Conservation (phyloP, 495 filamentous ascomycete species). For the Xylaria acuta region DNA sequence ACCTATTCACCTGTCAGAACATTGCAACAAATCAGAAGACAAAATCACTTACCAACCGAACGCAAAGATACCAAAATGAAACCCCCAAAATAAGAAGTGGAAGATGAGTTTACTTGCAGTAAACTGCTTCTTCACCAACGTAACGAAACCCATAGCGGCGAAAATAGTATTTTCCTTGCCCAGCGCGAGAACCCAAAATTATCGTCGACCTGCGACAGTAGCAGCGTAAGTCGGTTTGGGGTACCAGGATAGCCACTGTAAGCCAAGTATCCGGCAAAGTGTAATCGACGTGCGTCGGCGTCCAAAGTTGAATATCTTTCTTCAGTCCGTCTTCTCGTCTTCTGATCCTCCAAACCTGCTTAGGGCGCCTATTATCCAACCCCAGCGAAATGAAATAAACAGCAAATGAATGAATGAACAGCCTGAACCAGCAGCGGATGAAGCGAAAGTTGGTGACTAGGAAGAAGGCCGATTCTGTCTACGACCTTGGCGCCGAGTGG, state of each 20-base stretch:
- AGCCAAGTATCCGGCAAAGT: conserved; percentile 32
- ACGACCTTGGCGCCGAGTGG: conserved; percentile 41
- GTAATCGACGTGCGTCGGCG: conserved; percentile 25
- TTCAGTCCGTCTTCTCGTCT: conserved; percentile 25
- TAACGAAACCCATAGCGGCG: conserved; percentile 49
- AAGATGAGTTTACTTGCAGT: conserved; percentile 74
- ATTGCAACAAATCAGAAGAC: neutral
- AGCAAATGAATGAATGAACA: conserved; percentile 51
- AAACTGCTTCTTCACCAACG: conserved; percentile 63
- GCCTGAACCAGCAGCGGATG: conserved; percentile 66
- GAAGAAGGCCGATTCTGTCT: conserved; percentile 43
- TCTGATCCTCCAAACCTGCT: conserved; percentile 18
- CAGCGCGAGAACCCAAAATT: conserved; percentile 38
- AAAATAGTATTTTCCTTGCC: conserved; percentile 32
- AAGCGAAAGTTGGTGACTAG: conserved; percentile 52
- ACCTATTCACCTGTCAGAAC: conserved; percentile 61
- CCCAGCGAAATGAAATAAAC: conserved; percentile 38
- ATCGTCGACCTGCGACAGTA: conserved; percentile 61
- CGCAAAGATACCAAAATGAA: conserved; percentile 82
- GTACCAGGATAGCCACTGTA: conserved; percentile 28
- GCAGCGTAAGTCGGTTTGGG: conserved; percentile 35
- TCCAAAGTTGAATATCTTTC: conserved; percentile 20
- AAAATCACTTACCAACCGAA: conserved; percentile 78
- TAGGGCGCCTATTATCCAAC: conserved; percentile 18
- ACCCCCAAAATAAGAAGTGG: conserved; percentile 82